Evolutionary conservation across 2,329 filamentous ascomycete genomes (phyloP), one percentile per base, ranked within the genome.

Genomic region (Curvularia sp.): DNA sequence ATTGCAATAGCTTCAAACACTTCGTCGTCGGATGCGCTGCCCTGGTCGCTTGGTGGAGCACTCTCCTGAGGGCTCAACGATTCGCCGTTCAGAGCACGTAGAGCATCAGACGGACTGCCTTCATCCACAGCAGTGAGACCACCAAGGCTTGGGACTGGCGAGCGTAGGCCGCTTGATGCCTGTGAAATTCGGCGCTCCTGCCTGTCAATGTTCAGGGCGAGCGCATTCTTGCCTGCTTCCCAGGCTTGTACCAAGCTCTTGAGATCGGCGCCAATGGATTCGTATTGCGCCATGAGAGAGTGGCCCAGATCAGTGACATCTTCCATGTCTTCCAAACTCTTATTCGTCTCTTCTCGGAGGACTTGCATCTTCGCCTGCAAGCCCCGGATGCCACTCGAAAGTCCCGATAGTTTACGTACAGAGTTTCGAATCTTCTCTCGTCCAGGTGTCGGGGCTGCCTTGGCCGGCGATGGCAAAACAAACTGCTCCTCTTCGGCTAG

Each of bases 361-460:
- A 99, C 83, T 60, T 96, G 93, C 81, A 99, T 88, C 77, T 98
- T 99, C 35, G 95, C 95, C 77, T 98, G 94, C 49, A 99, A 83
- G 10, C 92, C 91, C 28, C 93, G 89, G 61, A 98, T 96, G 15
- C 93, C 93, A 55, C 93, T 91, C 0, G 93, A 97, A 33, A 99
- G 83, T 0, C 90, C 91, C 71, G 91, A 92, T 42, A 99, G 86
- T 73, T 96, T 94, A 60, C 92, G 89, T 57, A 97, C 85, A 75
- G 97, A 94, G 54, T 90, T 89, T 56, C 93, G 89, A 82, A 94
- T 89, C 60, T 92, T 88, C 71, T 97, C 93, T 53, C 89, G 89
- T n/a, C 86, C 86, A 1, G 93, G 91, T 1, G 89, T 89, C 70
- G 51, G 85, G 85, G 50, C 82, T 70, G 71, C 85, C 86, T 41